phyloP scores from a whole-genome alignment of 495 filamentous ascomycete genomes.

The Penicillium crystallinum region DNA sequence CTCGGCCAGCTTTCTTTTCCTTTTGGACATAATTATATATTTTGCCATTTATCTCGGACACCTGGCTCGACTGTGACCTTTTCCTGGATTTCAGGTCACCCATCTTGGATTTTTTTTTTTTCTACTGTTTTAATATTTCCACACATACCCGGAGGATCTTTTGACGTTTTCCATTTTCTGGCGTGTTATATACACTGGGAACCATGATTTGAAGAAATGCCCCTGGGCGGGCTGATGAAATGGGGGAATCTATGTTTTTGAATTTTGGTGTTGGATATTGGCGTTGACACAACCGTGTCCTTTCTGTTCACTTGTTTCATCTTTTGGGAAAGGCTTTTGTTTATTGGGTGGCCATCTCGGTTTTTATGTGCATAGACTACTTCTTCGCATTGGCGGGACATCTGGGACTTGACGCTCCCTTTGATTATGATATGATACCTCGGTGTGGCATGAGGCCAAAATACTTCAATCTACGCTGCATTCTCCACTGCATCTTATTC shows the following conservation, averaged over 20 bases:
- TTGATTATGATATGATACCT: conserved; percentile 27
- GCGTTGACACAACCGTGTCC: conserved; percentile 8
- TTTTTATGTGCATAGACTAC: conserved; percentile 22
- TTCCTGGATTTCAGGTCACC: background rate
- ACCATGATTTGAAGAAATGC: conserved; percentile 12
- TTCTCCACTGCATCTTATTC: background rate
- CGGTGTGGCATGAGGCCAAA: conserved; percentile 1
- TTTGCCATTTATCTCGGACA: background rate
- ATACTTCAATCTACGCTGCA: conserved; percentile 4
- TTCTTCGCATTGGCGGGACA: conserved; percentile 17
- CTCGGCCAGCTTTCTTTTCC: conserved; percentile 11
- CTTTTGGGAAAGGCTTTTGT: conserved; percentile 10
- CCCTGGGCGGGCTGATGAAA: conserved; percentile 13
- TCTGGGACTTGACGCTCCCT: conserved; percentile 2
- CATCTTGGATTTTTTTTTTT: no score
- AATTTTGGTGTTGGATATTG: conserved; percentile 9
- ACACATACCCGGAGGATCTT: conserved; percentile 17
- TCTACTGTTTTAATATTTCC: conserved; percentile 26
- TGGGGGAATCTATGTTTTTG: conserved; percentile 1
- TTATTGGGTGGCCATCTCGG: conserved; percentile 16
- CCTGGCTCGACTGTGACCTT: no score
- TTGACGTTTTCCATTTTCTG: conserved; percentile 9
- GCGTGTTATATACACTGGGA: conserved; percentile 16
- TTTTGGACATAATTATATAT: conserved; percentile 16
- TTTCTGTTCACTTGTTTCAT: conserved; percentile 4